phyloP scores from a whole-genome alignment of 2,329 filamentous ascomycete genomes.

The Monilinia fructigena region DNA sequence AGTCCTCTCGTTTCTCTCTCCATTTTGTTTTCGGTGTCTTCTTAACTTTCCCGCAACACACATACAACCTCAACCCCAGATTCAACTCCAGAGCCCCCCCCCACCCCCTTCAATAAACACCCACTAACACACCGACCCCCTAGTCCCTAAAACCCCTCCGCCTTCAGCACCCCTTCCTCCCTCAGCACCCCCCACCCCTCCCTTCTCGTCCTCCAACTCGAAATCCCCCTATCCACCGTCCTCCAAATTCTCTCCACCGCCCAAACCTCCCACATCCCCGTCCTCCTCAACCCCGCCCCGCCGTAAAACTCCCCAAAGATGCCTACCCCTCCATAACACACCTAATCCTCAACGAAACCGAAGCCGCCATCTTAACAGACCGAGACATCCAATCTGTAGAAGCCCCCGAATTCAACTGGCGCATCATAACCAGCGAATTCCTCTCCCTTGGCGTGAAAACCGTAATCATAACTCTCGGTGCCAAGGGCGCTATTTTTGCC shows the following conservation, averaged over 20 bases:
- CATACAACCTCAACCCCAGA: too few species aligned
- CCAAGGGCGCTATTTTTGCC: conserved; percentile 71
- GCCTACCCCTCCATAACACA: conserved; percentile 70
- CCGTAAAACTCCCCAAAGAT: conserved; percentile 63
- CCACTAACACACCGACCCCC: conserved; percentile 14
- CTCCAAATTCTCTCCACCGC: conserved; percentile 58
- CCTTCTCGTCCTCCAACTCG: conserved; percentile 74
- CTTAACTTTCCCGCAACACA: too few species aligned
- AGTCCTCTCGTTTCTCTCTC: conserved; percentile 45
- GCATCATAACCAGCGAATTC: conserved; percentile 57
- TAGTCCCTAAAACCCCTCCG: conserved; percentile 45
- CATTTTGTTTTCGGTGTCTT: conserved; percentile 22
- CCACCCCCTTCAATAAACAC: conserved; percentile 20
- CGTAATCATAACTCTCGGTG: conserved; percentile 81
- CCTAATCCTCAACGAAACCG: conserved; percentile 86
- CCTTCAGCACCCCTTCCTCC: conserved; percentile 42
- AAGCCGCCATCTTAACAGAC: conserved; percentile 71
- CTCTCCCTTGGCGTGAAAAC: conserved; percentile 67
- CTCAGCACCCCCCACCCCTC: conserved; percentile 51
- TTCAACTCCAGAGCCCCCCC: too few species aligned
- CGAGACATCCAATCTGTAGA: conserved; percentile 44
- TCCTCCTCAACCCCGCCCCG: conserved; percentile 84
- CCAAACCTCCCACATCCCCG: conserved; percentile 51
- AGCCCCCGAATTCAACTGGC: conserved; percentile 46
- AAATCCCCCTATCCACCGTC: conserved; percentile 67